Base-by-base conservation (phyloP, 2,329 filamentous ascomycete genomes). In the Fusarium illudens region DNA sequence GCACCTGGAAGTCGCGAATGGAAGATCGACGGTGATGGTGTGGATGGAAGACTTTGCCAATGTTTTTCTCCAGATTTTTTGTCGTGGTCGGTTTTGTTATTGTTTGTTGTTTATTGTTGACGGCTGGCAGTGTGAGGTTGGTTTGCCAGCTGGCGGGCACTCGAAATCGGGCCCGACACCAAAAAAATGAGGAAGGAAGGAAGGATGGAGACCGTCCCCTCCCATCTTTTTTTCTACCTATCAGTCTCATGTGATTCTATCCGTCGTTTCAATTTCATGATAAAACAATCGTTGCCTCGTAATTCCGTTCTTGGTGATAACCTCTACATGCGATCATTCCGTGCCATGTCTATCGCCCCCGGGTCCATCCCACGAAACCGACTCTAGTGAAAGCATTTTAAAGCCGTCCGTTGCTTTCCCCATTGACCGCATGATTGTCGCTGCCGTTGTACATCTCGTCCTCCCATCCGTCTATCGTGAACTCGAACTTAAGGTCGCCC, bases 401-500 rank as follows among this genome's bases (percentile, higher is more conserved):
- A 29, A 58, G 2, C 13, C 36, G 12, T 0, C 55, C 66, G 5
- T 60, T 69, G 4, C 10, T 58, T 42, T 60, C 46, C 9, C 50
- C 67, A 12, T 52, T 68, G 2, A 17, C 22, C 10, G 49, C 50
- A n/a, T 58, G 55, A 0, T 44, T 46, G 3, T 32, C 17, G 4
- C n/a, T 51, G 6, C 33, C 59, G 4, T 63, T 59, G 8, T 46
- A 30, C 4, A 37, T 22, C 10, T 65, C 70, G 3, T 76, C 75
- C 1, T 84, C 79, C 84, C 84, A 86, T 0, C 82, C 85, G 8
- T 88, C 82, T 64, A 90, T 84, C 60, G 80, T 78, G 71, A 89
- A 90, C 42, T 79, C 80, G 69, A 88, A 85, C 25, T 81, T 82
- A 64, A 85, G 75, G 61, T 90, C 88, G 2, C 85, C 87, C 59